phyloP scores from a whole-genome alignment of 805 yeast species.

The Metschnikowia lunata region DNA sequence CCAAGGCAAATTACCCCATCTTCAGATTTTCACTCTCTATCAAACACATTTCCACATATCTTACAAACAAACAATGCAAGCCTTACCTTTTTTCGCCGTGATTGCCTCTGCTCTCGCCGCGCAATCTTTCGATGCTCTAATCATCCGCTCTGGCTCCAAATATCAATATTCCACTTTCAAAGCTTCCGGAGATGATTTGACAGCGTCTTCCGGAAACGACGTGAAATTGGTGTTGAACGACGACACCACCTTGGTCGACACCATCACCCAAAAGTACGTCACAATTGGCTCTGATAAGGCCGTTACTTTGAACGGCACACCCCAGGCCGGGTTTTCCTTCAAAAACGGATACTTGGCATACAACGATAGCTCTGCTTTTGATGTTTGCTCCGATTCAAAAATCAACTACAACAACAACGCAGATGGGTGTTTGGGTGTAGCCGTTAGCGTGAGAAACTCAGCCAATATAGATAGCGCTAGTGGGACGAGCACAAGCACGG shows the following conservation, averaged over 20 bases:
- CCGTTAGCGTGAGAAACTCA: constrained; percentile 5
- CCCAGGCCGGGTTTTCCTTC: constrained; percentile 13
- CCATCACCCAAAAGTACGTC: constrained; percentile 16
- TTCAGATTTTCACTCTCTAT: too few relatives aligned
- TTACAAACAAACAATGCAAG: constrained; percentile 6
- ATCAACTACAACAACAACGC: constrained; percentile 2
- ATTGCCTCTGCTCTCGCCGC: constrained; percentile 25
- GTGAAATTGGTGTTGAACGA: constrained; percentile 20
- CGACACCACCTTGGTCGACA: constrained; percentile 22
- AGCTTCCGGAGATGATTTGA: constrained; percentile 7
- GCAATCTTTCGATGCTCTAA: constrained; percentile 17
- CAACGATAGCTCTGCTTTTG: constrained; percentile 5
- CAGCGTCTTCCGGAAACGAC: constrained; percentile 12
- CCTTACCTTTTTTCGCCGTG: constrained; percentile 18
- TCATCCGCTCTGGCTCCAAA: constrained; percentile 24
- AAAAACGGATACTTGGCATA: constrained; percentile 7
- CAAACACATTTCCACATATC: too few relatives aligned
- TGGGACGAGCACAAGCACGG: background rate
- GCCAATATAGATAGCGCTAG: constrained; percentile 1
- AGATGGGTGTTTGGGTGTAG: constrained; percentile 5
- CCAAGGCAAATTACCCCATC: too few relatives aligned
- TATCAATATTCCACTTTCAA: constrained; percentile 19
- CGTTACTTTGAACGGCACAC: constrained; percentile 5
- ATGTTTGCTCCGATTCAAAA: constrained; percentile 1
- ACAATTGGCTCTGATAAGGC: constrained; percentile 9